Evolutionary conservation across 139 green algal genomes (phyloP), one percentile per base, ranked within the genome.

Genomic region (Desmodesmus armatus): DNA sequence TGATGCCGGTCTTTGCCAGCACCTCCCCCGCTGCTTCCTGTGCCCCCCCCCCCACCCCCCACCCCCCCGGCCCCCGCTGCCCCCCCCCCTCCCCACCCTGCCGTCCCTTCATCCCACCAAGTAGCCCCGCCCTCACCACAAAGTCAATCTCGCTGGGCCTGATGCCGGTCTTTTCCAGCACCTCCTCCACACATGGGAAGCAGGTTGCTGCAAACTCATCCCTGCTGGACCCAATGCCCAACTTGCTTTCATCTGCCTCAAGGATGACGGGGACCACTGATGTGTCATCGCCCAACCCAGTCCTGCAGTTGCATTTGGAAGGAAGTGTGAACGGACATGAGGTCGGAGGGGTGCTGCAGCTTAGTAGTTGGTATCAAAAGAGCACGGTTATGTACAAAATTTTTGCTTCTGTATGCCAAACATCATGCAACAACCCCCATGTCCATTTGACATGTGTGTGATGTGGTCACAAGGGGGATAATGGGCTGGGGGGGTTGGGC

Each of bases 171-270:
- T 91, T 90, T 37, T 89, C 49, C 31, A 98, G 90, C 75, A 93
- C 80, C 33, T 96, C 89, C 23, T 91, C 77, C 5, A 98, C 89
- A 37, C 83, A 91, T 23, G 65, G 80, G 79, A 92, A 96, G 79
- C 97, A 93, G 3, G 98, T 97, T 67, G 92, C 65, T 87, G 96
- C 92, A 37, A 97, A 96, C 92, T 99, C 97, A 69, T 94, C 74
- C 0, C 97, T 86, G 2, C 95, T 94, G 3, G 81, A 73, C 2
- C 69, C 79, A 93, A 99, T 98, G 83, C 78, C 78, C 17, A 69
- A 25, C 19, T 35, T 51, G 74, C 0, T 37, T 13, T 55, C 51
- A 78, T 82, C 69, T 37, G 31, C 66, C 23, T 60, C 37, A 15
- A 73, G 81, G 49, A 86, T 71, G 65, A 70, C 65, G 15, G 53